A percentile compares a stretch with the other conserved stretches of the same genome.
Evolutionary conservation across 805 yeast genomes (phyloP).

Genomic region (Kurtzmaniella fragi): DNA sequence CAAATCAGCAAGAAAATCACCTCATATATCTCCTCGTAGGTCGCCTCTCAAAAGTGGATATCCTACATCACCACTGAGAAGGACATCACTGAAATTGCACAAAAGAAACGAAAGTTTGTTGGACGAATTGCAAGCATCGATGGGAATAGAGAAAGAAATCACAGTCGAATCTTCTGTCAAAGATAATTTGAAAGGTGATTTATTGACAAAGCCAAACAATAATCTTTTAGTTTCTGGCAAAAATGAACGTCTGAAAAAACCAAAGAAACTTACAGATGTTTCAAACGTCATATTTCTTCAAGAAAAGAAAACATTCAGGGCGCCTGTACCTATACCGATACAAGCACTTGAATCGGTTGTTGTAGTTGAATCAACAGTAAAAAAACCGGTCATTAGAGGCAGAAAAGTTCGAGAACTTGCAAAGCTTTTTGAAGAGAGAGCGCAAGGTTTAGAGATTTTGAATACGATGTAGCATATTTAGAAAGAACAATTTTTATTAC

Average conservation of each 20-base stretch:
- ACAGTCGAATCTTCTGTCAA: background rate
- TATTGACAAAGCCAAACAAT: too few species aligned
- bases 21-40: too few species aligned
- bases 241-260: too few species aligned
- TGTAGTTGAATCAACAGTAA: conserved; percentile 6
- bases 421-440: conserved; percentile 57
- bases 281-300: conserved; percentile 29
- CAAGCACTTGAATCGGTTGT: conserved; percentile 7
- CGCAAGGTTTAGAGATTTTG: conserved; percentile 34
- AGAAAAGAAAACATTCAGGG: conserved; percentile 28
- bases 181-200: too few species aligned
- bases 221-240: too few species aligned
- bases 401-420: conserved; percentile 61
- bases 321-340: background rate
- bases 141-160: background rate
- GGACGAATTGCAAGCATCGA: too few species aligned
- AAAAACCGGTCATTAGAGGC: conserved; percentile 45
- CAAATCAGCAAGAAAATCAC: too few species aligned
- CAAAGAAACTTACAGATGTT: conserved; percentile 12
- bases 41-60: too few species aligned
- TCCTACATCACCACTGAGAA: too few species aligned
- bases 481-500: conserved; percentile 3
- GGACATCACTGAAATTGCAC: too few species aligned
- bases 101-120: too few species aligned
- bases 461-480: conserved; percentile 14